Evolutionary conservation across 192 early-diverging fungal genomes (phyloP), one percentile per base, ranked within the genome.

Genomic region (Backusella sp.): DNA sequence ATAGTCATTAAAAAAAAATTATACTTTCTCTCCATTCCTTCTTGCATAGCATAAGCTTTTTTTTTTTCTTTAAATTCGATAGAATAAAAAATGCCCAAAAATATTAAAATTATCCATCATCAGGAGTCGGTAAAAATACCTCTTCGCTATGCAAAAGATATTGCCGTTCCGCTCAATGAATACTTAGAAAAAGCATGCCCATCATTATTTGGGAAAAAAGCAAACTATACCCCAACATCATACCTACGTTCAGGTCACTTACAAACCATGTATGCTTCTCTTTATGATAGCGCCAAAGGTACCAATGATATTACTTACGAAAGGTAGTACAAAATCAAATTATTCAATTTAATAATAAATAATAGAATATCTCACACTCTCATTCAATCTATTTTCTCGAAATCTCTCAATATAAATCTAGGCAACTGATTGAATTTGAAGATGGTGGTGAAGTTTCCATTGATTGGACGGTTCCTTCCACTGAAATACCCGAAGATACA

Each of bases 361-460:
- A 68, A 26, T 62, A 28, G 23, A 62, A 62, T 62, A 62, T 62
- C 56, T 62, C 56, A 62, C 56, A 62, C 23, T 28, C 23, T 12
- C 12, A 62, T 28, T 11, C 56, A 28, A 11, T 28, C 56, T 62
- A 26, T 62, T 28, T 28, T 62, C 8, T 12, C 56, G 9, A 23
- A 12, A 14, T 62, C 21, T 26, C n/a, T 26, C 0, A 62, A 28
- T 62, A 14, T 37, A 17, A 39, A 23, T 35, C 1, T 37, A 80
- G 86, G 49, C 87, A 91, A 70, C 6, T 36, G 34, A 79, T 94
- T 21, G 35, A 77, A 12, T 90, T 94, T 14, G 85, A 88, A 15
- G 96, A 99, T 80, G 96, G 96, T 19, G 97, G 97, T 62, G 89
- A 91, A 37, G 83, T 96, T 59, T 88, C 95, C 1, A 77, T 97